These are phyloP conservation scores for Candolleomyces efflorescens DNA, from an alignment of 768 basidiomycete genomes.

Conservation along the genomic window DNA sequence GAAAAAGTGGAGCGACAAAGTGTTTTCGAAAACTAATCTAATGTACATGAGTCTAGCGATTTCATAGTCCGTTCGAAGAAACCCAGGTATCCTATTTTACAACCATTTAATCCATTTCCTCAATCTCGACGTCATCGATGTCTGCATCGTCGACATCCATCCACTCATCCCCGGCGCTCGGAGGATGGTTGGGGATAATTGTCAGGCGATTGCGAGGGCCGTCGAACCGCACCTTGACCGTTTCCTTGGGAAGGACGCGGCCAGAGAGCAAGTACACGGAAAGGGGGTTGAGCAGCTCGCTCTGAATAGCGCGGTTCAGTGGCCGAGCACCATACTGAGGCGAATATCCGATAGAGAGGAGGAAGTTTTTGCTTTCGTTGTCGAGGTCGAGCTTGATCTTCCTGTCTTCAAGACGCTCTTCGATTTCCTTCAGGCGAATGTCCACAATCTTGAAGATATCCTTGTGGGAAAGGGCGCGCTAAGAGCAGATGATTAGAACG, in stretches of 20 bases:
- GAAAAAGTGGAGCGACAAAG: too few species aligned
- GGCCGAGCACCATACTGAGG: constrained; percentile 89
- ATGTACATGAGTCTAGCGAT: constrained; percentile 19
- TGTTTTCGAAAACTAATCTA: constrained; percentile 6
- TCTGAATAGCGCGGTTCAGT: constrained; percentile 87
- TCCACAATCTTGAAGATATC: constrained; percentile 87
- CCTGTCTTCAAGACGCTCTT: constrained; percentile 70
- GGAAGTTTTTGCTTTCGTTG: constrained; percentile 68
- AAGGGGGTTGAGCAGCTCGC: constrained; percentile 88
- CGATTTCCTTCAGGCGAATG: constrained; percentile 80
- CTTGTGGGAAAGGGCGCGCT: constrained; percentile 75
- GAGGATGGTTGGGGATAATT: constrained; percentile 80
- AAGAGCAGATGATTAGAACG: constrained; percentile 23
- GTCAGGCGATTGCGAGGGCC: constrained; percentile 73
- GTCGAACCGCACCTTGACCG: constrained; percentile 71
- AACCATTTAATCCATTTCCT: constrained; percentile 52
- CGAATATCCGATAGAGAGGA: constrained; percentile 74
- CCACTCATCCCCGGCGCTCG: constrained; percentile 41
- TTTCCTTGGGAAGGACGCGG: constrained; percentile 78
- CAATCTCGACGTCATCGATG: constrained; percentile 56
- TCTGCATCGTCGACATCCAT: constrained; percentile 57
- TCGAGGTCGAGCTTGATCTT: constrained; percentile 83
- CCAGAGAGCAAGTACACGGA: constrained; percentile 83
- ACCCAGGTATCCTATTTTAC: too few species aligned
- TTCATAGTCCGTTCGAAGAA: constrained; percentile 9